Conservation (phyloP, 2,329 filamentous ascomycete species). For the Aspergillus proliferans region DNA sequence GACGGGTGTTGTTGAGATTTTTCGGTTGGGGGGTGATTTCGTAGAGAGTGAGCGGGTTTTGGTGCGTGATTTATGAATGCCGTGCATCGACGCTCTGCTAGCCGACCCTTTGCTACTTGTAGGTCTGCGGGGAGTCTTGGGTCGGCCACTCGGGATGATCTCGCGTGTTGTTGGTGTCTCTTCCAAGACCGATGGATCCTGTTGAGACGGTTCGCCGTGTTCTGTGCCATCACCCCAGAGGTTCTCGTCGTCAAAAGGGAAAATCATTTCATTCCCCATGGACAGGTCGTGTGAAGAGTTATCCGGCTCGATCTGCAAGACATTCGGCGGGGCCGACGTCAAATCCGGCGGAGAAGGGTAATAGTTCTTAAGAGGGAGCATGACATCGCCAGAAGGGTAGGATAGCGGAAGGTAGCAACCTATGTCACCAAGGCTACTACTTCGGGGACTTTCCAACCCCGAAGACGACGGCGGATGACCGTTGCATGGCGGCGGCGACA, state of each 20-base stretch:
- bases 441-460: constrained; percentile 19
- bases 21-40: not conserved
- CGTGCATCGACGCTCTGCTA: not conserved
- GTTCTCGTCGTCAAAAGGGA: not conserved
- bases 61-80: not conserved
- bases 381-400: constrained; percentile 13
- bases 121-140: not conserved
- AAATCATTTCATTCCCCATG: constrained; percentile 9
- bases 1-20: not conserved
- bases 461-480: constrained; percentile 17
- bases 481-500: constrained; percentile 11
- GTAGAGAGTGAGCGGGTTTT: no score
- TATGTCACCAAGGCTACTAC: constrained; percentile 9
- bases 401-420: constrained; percentile 14
- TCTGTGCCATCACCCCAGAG: not conserved
- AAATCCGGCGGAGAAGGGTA: constrained; percentile 13
- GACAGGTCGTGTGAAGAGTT: constrained; percentile 5
- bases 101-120: not conserved
- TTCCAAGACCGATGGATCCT: not conserved
- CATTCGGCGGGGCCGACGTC: constrained; percentile 5
- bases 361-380: constrained; percentile 6
- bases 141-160: no score
- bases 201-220: not conserved
- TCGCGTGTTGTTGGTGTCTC: not conserved
- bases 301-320: constrained; percentile 6